These are phyloP conservation scores for Calonectria multiphialidica DNA, from an alignment of 2,329 filamentous ascomycete species.

Conservation along the genomic window DNA sequence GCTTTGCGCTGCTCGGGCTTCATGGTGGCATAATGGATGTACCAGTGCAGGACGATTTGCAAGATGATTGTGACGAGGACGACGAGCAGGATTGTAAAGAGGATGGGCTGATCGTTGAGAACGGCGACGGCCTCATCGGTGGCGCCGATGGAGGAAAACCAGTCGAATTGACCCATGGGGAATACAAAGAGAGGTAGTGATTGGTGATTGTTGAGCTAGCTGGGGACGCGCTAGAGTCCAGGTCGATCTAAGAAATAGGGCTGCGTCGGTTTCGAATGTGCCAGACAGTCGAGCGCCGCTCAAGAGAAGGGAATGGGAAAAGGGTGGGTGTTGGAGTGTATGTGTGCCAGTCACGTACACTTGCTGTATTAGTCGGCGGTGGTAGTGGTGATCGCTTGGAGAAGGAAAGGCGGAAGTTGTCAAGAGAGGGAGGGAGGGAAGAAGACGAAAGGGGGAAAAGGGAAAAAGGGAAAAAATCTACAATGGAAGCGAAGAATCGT, in stretches of 20 bases:
- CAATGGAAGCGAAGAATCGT: constrained; percentile 25
- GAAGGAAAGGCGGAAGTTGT: constrained; percentile 6
- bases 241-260: background rate
- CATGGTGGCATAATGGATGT: constrained; percentile 70
- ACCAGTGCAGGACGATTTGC: constrained; percentile 64
- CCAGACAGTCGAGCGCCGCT: constrained; percentile 16
- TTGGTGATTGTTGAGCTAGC: background rate
- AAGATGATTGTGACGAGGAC: constrained; percentile 63
- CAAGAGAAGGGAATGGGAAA: constrained; percentile 9
- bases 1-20: constrained; percentile 72
- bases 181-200: background rate
- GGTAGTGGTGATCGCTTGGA: background rate
- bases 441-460: constrained; percentile 25
- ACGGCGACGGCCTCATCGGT: constrained; percentile 69
- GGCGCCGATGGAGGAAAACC: constrained; percentile 67
- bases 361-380: background rate
- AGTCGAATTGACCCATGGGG: constrained; percentile 67
- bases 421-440: constrained; percentile 17
- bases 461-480: constrained; percentile 1
- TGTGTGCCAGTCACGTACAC: constrained; percentile 44
- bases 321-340: constrained; percentile 13
- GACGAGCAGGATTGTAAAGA: constrained; percentile 69
- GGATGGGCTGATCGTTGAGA: constrained; percentile 71
- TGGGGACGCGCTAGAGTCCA: background rate
- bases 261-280: constrained; percentile 15